A percentile compares a stretch with the other conserved stretches of the same genome.
Conservation (phyloP, 2,329 filamentous ascomycete genomes). For the Rachicladosporium sp. region DNA sequence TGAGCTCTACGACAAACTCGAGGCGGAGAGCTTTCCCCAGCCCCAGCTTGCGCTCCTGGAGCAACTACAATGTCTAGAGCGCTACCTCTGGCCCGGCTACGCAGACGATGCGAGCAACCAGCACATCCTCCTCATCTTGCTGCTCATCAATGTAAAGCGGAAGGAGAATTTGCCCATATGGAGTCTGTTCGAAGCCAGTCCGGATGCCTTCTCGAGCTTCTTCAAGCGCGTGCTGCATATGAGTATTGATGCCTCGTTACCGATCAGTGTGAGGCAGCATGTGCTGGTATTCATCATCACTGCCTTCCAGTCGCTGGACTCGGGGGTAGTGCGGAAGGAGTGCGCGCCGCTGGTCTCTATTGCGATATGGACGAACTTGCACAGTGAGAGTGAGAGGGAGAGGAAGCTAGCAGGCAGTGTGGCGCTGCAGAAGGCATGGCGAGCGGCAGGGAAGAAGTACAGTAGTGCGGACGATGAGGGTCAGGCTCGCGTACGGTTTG, state of each 20-base stretch:
- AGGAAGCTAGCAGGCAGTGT: conserved; percentile 56
- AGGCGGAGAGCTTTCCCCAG: conserved; percentile 66
- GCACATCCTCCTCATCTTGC: conserved; percentile 74
- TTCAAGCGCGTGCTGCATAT: conserved; percentile 85
- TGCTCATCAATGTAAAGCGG: conserved; percentile 79
- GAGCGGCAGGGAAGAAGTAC: conserved; percentile 71
- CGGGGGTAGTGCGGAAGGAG: conserved; percentile 79
- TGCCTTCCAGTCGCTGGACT: conserved; percentile 89
- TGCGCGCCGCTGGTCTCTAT: conserved; percentile 92
- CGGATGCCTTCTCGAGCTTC: conserved; percentile 73
- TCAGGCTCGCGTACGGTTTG: conserved; percentile 74
- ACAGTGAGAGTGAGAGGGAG: conserved; percentile 63
- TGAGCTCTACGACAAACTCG: conserved; percentile 78
- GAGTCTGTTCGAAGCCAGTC: conserved; percentile 66
- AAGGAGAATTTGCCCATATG: conserved; percentile 79
- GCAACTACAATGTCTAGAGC: conserved; percentile 80
- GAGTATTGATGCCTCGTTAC: conserved; percentile 46
- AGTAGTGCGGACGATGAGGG: conserved; percentile 70
- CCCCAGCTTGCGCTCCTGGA: conserved; percentile 73
- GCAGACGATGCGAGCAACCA: conserved; percentile 70
- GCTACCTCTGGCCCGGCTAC: conserved; percentile 92
- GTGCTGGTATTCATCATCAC: conserved; percentile 83
- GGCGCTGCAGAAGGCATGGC: conserved; percentile 82
- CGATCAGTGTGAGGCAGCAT: conserved; percentile 49
- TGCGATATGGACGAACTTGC: conserved; percentile 87